Percentiles rank a stretch among this genome's conserved stretches.
Conservation (phyloP, 2,329 filamentous ascomycete species). For the Daldinia sp. region DNA sequence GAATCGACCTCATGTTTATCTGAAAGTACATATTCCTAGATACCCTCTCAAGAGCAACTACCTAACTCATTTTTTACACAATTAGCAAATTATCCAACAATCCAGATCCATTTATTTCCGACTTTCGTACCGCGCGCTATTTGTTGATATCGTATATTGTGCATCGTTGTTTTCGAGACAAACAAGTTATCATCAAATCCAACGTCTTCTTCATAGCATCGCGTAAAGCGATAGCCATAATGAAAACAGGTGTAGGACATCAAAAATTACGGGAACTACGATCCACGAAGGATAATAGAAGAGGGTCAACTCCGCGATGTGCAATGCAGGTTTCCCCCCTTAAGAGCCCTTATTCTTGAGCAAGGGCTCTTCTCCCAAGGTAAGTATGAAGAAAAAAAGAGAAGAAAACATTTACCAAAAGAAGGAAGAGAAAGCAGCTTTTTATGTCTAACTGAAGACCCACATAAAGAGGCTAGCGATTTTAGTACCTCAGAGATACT, state of each 20-base stretch:
- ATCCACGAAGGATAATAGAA: conserved; percentile 61
- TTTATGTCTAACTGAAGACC: conserved; percentile 35
- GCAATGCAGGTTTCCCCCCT: conserved; percentile 60
- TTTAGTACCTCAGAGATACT: conserved; percentile 30
- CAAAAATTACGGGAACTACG: conserved; percentile 62
- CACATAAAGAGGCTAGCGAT: conserved; percentile 32
- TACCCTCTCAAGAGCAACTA: no score
- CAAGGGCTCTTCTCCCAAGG: conserved; percentile 55
- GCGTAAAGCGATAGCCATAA: conserved; percentile 51
- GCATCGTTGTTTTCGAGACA: no score
- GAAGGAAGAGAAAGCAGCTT: conserved; percentile 11
- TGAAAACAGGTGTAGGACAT: conserved; percentile 53
- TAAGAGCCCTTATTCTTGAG: conserved; percentile 55
- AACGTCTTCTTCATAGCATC: conserved; percentile 54
- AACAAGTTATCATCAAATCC: no score
- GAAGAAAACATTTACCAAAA: conserved; percentile 32
- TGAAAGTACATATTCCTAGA: no score
- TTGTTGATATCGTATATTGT: no score
- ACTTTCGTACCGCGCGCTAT: no score
- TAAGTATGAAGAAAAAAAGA: conserved; percentile 59
- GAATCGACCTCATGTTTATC: no score
- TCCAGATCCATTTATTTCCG: no score
- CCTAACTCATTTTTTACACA: no score
- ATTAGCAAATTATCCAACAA: no score
- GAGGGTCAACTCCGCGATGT: conserved; percentile 59